Base-by-base conservation (phyloP, 164 flowering plant genomes). In the Euptelea pleiosperma region DNA sequence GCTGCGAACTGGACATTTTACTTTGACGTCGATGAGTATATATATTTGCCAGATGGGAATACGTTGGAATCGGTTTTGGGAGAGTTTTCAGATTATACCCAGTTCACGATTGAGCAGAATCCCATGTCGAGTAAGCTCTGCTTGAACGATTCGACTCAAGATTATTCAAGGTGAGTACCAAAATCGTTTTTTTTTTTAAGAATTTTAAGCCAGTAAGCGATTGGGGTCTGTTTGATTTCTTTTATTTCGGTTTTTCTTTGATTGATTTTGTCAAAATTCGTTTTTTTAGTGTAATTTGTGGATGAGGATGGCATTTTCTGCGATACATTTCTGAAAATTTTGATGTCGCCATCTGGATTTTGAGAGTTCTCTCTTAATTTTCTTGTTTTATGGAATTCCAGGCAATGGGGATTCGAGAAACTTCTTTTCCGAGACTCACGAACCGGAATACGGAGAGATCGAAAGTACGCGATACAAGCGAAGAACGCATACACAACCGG, bases 91-190 rank as follows among this genome's bases (percentile, higher is more conserved):
- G 72, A 68, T 29, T 77, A 66, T 19, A 76, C 86, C 28, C 88
- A 85, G 70, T 82, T 85, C 72, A 81, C 86, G 0, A 85, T 85
- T 61, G 86, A 82, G 71, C 88, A 85, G 70, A 79, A 76, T 55
- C 80, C 87, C 2, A 85, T 85, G 91, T 74, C 79, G 4, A 77
- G 78, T 55, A 19, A 24, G 52, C 80, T 82, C 51, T 85, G 91
- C 65, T 59, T 81, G 62, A 73, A 66, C 16, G 79, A 79, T 43
- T 67, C 79, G 4, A 43, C 66, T 4, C 70, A 60, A 18, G 58
- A 75, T 26, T 70, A 70, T 30, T 52, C 78, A 29, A 69, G 65
- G 82, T 77, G 48, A 1, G 28, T 48, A 21, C n/a, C n/a, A n/a
- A n/a, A n/a, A n/a, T n/a, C n/a, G n/a, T n/a, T n/a, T n/a, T n/a